Evolutionary conservation across 495 filamentous ascomycete species (phyloP).

Genomic region (Recurvomyces mirabilis): DNA sequence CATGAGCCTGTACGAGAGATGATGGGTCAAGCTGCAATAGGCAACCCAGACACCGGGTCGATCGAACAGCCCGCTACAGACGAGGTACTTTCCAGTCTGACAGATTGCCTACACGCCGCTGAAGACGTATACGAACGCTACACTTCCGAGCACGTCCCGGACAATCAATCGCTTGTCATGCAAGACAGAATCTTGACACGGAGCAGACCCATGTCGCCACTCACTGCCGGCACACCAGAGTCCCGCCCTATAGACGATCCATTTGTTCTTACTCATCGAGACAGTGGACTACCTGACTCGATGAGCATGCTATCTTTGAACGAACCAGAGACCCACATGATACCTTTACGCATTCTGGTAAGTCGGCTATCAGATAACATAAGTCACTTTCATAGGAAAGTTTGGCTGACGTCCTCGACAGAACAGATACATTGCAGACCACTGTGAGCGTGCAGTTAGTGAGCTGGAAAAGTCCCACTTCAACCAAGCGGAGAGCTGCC

Average conservation of each 20-base stretch:
- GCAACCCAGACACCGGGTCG: not conserved
- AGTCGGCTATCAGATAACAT: no score
- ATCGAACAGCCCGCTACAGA: not conserved
- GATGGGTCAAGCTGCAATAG: no score
- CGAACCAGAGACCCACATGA: not conserved
- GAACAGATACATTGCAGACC: conserved; percentile 1
- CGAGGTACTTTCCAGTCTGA: not conserved
- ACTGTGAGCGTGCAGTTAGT: not conserved
- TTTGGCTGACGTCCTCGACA: no score
- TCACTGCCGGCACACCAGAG: not conserved
- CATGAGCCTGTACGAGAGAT: no score
- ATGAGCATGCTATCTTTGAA: not conserved
- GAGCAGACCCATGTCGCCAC: not conserved
- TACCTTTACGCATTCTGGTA: not conserved
- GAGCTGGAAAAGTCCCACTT: conserved; percentile 6
- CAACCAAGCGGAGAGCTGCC: conserved; percentile 7
- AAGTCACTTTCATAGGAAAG: no score
- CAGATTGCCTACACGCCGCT: not conserved
- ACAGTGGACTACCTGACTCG: no score
- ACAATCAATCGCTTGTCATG: not conserved
- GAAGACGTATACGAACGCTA: conserved; percentile 8
- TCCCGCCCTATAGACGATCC: not conserved
- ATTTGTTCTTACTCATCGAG: no score
- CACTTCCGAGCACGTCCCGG: conserved; percentile 3
- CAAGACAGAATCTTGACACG: not conserved